A percentile compares a stretch with the other conserved stretches of the same genome.
Conservation (phyloP, 2,329 filamentous ascomycete genomes). For the Calonectria ilicicola region DNA sequence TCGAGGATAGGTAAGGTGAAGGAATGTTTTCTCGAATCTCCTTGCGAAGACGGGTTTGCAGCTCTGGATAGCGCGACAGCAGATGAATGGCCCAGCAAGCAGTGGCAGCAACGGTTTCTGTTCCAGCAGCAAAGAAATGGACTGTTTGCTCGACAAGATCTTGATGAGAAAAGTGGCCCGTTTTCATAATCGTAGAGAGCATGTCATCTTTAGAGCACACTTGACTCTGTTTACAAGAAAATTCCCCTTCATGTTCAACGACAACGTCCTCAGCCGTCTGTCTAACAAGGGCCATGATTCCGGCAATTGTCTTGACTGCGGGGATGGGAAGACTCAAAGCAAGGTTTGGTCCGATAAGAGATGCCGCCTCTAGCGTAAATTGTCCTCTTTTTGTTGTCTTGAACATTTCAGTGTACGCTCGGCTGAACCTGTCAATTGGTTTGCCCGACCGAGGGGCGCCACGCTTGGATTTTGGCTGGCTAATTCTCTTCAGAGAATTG, state of each 20-base stretch:
- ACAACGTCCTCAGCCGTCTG: background rate
- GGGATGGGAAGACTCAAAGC: background rate
- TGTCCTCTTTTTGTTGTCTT: background rate
- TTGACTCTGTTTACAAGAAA: background rate
- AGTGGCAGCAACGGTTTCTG: background rate
- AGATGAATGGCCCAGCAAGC: background rate
- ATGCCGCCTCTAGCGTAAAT: background rate
- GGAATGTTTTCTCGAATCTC: background rate
- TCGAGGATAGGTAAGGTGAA: background rate
- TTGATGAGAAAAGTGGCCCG: background rate
- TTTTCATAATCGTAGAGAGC: background rate
- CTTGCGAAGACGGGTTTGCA: background rate
- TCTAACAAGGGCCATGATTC: background rate
- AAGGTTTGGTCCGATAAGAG: background rate
- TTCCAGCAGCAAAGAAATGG: background rate
- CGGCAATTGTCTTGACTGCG: background rate
- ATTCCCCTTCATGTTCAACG: background rate
- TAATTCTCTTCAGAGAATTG: background rate
- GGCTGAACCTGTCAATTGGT: background rate
- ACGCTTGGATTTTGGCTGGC: background rate
- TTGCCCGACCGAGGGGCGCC: background rate
- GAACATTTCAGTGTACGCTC: background rate
- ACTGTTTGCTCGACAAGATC: background rate
- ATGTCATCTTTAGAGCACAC: background rate
- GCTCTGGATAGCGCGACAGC: background rate